These are phyloP conservation scores for Lactarius hatsudake DNA, from an alignment of 768 basidiomycete genomes.

Conservation along the genomic window DNA sequence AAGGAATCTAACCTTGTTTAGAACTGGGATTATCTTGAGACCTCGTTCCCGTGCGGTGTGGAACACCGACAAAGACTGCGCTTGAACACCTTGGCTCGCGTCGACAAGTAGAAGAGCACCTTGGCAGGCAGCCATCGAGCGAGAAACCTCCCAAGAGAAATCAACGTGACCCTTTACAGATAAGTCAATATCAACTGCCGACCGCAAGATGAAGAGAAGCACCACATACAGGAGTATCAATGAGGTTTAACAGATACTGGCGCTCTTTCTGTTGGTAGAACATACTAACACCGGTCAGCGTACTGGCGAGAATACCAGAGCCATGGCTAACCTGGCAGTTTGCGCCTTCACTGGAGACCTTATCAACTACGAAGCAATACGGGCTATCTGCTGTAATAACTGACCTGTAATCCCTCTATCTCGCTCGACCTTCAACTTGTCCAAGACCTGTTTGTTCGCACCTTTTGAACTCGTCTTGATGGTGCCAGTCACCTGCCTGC, in stretches of 20 bases:
- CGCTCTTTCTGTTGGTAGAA: slow-evolving; percentile 55
- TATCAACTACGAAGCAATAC: neutral
- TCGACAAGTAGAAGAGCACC: slow-evolving; percentile 86
- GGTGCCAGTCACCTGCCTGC: slow-evolving; percentile 76
- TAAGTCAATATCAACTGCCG: neutral
- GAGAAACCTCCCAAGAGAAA: slow-evolving; percentile 95
- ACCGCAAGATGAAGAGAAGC: neutral
- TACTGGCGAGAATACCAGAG: slow-evolving; percentile 18
- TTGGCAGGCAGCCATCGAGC: slow-evolving; percentile 90
- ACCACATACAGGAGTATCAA: slow-evolving; percentile 83
- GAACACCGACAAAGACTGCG: slow-evolving; percentile 94
- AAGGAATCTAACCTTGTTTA: slow-evolving; percentile 71
- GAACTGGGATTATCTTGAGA: slow-evolving; percentile 80
- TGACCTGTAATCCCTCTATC: slow-evolving; percentile 94
- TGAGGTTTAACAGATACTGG: slow-evolving; percentile 81
- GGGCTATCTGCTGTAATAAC: slow-evolving; percentile 21
- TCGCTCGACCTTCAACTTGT: slow-evolving; percentile 94
- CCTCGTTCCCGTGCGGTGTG: slow-evolving; percentile 82
- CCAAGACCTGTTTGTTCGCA: slow-evolving; percentile 80
- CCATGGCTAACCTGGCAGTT: slow-evolving; percentile 66
- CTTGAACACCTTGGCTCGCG: slow-evolving; percentile 97
- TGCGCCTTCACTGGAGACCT: slow-evolving; percentile 80
- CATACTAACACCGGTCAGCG: slow-evolving; percentile 55
- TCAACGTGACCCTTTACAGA: slow-evolving; percentile 83
- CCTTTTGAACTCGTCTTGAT: slow-evolving; percentile 64